Evolutionary conservation across 306 rosid genomes (phyloP), one percentile per base, ranked within the genome.

Genomic region (Begonia peltatifolia): DNA sequence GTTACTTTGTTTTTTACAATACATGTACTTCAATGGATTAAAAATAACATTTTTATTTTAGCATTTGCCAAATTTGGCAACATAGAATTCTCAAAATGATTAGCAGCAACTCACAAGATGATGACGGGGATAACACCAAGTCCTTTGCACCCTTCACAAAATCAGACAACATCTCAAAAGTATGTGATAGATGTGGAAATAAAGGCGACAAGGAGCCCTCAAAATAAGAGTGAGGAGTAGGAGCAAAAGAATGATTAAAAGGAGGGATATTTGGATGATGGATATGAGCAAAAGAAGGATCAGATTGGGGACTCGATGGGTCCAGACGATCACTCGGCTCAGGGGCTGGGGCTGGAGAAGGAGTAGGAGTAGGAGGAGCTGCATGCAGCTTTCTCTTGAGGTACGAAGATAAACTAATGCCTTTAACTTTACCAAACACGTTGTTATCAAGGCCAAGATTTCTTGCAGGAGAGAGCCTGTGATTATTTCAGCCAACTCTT

Each of bases 371-470:
- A 9, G 87, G 94, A 15, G 90, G 56, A 11, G 62, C 46, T 17
- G 79, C 66, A 41, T 63, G 64, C 8, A 73, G 68, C 17, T 70
- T 63, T 53, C 79, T 78, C 70, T 63, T 72, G 9, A 81, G 68
- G 60, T 16, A 73, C 53, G 94, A 72, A 56, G 95, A 83, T 68
- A 90, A 69, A 48, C 74, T 74, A 49, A 90, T 62, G 64, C 78
- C 74, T 65, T 74, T 83, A 49, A 90, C 97, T 67, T 66, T 67
- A 60, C 97, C 97, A 62, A 90, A 90, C 20, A 69, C 64, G 0
- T 77, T 50, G 80, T 85, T 68, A 75, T 83, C 63, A 22, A 80
- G 97, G 59, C 97, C 86, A 14, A 90, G 94, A 73, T 85, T 85
- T 82, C 60, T 67, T 47, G 57, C 66, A 9, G 69, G 69, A 61